Conservation (phyloP, 2,329 filamentous ascomycete species). For the Beauveria asiatica region DNA sequence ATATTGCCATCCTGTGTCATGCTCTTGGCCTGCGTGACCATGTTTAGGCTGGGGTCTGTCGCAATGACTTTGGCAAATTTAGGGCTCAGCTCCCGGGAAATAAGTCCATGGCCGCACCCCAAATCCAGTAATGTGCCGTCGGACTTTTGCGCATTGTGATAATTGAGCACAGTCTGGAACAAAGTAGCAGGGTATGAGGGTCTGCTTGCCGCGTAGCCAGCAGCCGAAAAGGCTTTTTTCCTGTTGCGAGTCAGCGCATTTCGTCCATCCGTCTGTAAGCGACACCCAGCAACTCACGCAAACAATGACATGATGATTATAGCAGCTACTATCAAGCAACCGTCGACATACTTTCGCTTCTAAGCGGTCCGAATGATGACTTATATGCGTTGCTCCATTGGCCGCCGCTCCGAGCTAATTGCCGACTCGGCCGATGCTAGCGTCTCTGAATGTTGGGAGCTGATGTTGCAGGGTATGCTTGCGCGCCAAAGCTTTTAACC, state of each 20-base stretch:
- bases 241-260: constrained; percentile 24
- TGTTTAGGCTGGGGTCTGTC: constrained; percentile 48
- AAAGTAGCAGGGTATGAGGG: constrained; percentile 49
- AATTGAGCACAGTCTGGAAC: constrained; percentile 44
- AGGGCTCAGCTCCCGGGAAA: constrained; percentile 44
- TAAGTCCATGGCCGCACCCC: constrained; percentile 55
- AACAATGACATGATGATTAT: constrained; percentile 36
- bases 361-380: background rate
- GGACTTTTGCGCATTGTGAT: constrained; percentile 34
- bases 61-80: constrained; percentile 43
- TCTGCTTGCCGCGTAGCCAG: constrained; percentile 51
- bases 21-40: constrained; percentile 43
- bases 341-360: background rate
- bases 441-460: background rate
- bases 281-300: constrained; percentile 27
- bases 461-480: background rate
- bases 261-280: background rate
- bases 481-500: background rate
- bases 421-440: constrained; percentile 8
- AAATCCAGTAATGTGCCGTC: constrained; percentile 42
- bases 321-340: background rate
- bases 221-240: constrained; percentile 46
- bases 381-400: constrained; percentile 1
- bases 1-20: constrained; percentile 36
- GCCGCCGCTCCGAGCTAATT: background rate